A percentile compares a stretch with the other conserved stretches of the same genome.
These are phyloP conservation scores for Rhypophila decipiens DNA, from an alignment of 495 filamentous ascomycete genomes.

Conservation along the genomic window DNA sequence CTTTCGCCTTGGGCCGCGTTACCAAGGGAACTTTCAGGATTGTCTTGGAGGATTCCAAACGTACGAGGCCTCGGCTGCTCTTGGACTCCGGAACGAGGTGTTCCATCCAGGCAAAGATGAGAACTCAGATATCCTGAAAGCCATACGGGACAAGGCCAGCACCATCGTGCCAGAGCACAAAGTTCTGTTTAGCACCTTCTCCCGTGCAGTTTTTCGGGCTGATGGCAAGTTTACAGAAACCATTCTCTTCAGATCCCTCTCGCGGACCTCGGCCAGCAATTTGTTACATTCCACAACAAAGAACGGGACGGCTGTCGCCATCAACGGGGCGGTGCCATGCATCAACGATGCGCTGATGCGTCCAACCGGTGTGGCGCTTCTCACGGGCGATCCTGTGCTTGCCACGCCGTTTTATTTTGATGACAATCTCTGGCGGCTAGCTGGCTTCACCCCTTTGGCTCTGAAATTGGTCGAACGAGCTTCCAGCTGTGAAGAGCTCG, in stretches of 20 bases:
- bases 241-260: conserved; percentile 68
- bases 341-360: conserved; percentile 82
- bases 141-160: conserved; percentile 77
- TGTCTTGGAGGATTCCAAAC: conserved; percentile 94
- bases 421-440: conserved; percentile 86
- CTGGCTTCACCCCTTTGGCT: conserved; percentile 76
- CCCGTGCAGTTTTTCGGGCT: conserved; percentile 69
- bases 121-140: conserved; percentile 81
- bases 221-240: conserved; percentile 69
- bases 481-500: conserved; percentile 55
- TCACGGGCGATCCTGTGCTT: conserved; percentile 81
- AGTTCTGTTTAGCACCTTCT: conserved; percentile 79
- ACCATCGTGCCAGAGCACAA: conserved; percentile 71
- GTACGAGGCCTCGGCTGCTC: conserved; percentile 85
- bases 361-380: conserved; percentile 68
- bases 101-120: conserved; percentile 89
- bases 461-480: conserved; percentile 78
- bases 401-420: conserved; percentile 75
- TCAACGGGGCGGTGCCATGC: conserved; percentile 82
- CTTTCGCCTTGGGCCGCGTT: conserved; percentile 80
- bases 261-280: conserved; percentile 64
- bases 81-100: conserved; percentile 86
- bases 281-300: conserved; percentile 65
- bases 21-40: conserved; percentile 94
- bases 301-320: conserved; percentile 68